Conservation (phyloP, 768 basidiomycete genomes). For the Cubamyces sp. region DNA sequence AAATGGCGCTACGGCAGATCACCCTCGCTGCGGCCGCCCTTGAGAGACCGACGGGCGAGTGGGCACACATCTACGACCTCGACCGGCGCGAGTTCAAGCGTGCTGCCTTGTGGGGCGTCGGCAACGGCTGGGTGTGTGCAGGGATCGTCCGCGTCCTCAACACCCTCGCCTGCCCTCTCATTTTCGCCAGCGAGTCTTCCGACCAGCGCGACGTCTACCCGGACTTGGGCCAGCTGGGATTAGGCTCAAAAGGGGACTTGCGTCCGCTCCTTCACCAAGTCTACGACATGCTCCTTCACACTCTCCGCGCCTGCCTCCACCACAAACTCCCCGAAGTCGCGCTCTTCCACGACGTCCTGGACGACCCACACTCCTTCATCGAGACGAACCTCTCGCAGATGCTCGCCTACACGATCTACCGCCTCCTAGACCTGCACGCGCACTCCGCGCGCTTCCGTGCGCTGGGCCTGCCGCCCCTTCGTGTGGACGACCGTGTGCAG, state of each 20-base stretch:
- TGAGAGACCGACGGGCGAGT: constrained; percentile 23
- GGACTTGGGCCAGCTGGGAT: background rate
- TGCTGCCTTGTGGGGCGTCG: constrained; percentile 31
- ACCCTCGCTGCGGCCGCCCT: constrained; percentile 23
- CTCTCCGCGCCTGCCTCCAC: constrained; percentile 20
- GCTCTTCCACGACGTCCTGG: constrained; percentile 32
- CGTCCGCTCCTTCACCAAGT: background rate
- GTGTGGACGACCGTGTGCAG: background rate
- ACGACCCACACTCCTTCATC: constrained; percentile 27
- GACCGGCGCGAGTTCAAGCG: constrained; percentile 21
- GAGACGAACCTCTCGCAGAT: constrained; percentile 33
- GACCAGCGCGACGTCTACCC: background rate
- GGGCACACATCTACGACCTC: constrained; percentile 31
- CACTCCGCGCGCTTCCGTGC: background rate
- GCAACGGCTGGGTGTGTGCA: constrained; percentile 33
- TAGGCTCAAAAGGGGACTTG: constrained; percentile 3
- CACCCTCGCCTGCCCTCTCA: constrained; percentile 4
- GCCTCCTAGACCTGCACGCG: constrained; percentile 24
- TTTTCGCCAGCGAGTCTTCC: background rate
- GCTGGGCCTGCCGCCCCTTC: constrained; percentile 8
- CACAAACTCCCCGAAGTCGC: constrained; percentile 22
- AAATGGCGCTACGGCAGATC: constrained; percentile 22
- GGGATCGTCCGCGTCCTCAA: constrained; percentile 29
- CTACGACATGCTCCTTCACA: constrained; percentile 21
- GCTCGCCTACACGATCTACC: constrained; percentile 32